These are phyloP conservation scores for Sherardia arvensis DNA, from an alignment of 257 asterid genomes.

Conservation along the genomic window DNA sequence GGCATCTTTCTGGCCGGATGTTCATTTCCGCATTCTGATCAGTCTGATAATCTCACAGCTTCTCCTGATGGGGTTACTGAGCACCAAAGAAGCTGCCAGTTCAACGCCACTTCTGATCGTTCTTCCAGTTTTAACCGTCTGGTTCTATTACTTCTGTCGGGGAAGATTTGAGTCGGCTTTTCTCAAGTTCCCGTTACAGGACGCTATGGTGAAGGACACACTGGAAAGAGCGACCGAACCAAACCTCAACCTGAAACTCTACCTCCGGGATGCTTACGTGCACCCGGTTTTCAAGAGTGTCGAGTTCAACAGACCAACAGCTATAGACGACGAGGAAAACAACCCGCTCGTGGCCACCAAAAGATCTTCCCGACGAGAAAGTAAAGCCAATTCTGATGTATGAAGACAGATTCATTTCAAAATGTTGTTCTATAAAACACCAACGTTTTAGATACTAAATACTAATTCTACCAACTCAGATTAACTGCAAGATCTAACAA, in stretches of 20 bases:
- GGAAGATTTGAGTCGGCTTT: conserved; percentile 74
- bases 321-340: conserved; percentile 25
- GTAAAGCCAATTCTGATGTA: conserved; percentile 18
- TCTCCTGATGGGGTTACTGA: conserved; percentile 61
- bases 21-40: conserved; percentile 58
- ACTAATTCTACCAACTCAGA: conserved; percentile 50
- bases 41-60: conserved; percentile 64
- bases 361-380: conserved; percentile 20
- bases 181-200: conserved; percentile 59
- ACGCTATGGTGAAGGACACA: conserved; percentile 60
- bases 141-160: conserved; percentile 68
- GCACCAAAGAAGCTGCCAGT: conserved; percentile 44
- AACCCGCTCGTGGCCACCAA: conserved; percentile 29
- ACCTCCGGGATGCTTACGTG: conserved; percentile 39
- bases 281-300: conserved; percentile 51
- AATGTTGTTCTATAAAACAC: neutral
- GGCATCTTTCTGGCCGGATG: conserved; percentile 91
- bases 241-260: conserved; percentile 29
- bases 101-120: conserved; percentile 54
- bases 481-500: conserved; percentile 69
- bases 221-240: conserved; percentile 55
- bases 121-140: conserved; percentile 65
- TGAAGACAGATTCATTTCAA: neutral
- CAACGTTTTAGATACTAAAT: neutral
- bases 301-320: conserved; percentile 12